These are phyloP conservation scores for Lactarius deliciosus DNA, from an alignment of 768 basidiomycete genomes.

Conservation along the genomic window DNA sequence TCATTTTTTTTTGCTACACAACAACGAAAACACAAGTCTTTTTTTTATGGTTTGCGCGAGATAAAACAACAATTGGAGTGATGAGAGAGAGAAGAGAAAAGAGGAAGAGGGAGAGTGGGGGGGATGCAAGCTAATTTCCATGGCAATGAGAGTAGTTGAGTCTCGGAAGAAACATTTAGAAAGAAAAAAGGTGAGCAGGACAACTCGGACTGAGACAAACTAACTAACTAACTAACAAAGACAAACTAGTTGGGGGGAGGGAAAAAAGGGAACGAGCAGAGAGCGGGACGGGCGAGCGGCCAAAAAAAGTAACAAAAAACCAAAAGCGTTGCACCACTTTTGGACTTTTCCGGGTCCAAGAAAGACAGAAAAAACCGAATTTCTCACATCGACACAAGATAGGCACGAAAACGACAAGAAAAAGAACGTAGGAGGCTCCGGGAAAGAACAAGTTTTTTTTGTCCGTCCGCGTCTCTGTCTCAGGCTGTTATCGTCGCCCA, in stretches of 20 bases:
- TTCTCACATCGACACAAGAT: too few relatives aligned
- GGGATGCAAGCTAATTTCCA: not conserved
- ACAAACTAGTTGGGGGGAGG: too few relatives aligned
- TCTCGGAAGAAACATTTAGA: too few relatives aligned
- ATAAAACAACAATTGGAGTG: conserved; percentile 2
- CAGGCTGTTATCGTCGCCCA: not conserved
- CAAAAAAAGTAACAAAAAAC: not conserved
- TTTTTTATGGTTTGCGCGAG: not conserved
- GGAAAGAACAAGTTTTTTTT: not conserved
- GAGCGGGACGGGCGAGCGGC: too few relatives aligned
- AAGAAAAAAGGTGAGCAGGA: not conserved
- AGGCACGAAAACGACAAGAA: not conserved
- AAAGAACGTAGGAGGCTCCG: not conserved
- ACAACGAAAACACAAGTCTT: not conserved
- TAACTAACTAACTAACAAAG: too few relatives aligned
- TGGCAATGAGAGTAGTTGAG: not conserved
- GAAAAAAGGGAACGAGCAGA: not conserved
- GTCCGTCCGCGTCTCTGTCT: not conserved
- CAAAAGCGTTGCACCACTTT: not conserved
- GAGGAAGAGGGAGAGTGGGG: not conserved
- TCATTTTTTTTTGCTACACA: not conserved
- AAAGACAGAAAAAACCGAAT: not conserved
- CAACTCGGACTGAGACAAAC: not conserved
- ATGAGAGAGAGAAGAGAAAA: too few relatives aligned
- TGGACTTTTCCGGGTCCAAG: not conserved